Conservation (phyloP, 148 eudicot species). For the Hydrangea macrophylla region DNA sequence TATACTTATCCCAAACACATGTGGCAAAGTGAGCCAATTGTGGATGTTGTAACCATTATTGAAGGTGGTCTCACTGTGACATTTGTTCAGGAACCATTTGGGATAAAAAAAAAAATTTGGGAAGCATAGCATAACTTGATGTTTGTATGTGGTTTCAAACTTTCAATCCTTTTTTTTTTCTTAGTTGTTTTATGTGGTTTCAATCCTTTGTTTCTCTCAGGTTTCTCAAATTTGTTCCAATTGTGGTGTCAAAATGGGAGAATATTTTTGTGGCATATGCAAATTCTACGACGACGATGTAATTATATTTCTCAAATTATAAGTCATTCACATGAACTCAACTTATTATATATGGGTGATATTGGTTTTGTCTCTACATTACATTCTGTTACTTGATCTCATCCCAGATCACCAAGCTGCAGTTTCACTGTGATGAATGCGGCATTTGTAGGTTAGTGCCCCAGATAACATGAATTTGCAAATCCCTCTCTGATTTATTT, state of each 20-base stretch:
- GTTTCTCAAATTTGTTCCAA: conserved; percentile 60
- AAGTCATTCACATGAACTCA: neutral
- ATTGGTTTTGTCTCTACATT: neutral
- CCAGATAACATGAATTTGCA: conserved; percentile 3
- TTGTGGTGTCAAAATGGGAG: conserved; percentile 79
- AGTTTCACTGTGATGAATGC: conserved; percentile 89
- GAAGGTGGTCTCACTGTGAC: no score
- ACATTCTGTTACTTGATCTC: conserved; percentile 3
- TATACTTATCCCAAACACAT: no score
- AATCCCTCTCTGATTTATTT: neutral
- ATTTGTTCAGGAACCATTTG: no score
- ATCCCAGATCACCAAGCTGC: conserved; percentile 58
- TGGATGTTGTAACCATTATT: no score
- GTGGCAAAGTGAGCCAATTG: no score
- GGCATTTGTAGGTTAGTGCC: conserved; percentile 86
- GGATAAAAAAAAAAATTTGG: no score
- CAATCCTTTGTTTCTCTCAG: conserved; percentile 27
- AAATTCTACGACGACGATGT: conserved; percentile 83
- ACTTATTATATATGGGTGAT: neutral
- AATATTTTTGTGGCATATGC: conserved; percentile 78
- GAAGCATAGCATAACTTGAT: no score
- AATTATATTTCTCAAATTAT: conserved; percentile 14
- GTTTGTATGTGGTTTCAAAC: no score
- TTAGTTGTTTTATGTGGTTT: no score
- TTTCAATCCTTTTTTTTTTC: no score